Percentiles rank a stretch among this genome's conserved stretches.
Conservation (phyloP, 78 protist genomes). For the Guillardia theta region DNA sequence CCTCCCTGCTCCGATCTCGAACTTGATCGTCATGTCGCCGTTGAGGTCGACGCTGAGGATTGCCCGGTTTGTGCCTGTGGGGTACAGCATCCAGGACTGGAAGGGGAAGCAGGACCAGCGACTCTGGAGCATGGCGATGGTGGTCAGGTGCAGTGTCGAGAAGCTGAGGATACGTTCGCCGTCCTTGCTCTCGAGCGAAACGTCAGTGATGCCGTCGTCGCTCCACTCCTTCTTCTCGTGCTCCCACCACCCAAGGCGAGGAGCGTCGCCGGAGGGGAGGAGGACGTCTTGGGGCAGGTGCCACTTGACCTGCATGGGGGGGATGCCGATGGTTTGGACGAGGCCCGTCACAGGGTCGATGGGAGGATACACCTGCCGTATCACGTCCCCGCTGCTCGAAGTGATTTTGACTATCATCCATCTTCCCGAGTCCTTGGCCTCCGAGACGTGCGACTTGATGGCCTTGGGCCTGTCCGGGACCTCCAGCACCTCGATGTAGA, state of each 20-base stretch:
- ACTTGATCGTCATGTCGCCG: not conserved
- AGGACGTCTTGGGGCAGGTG: not conserved
- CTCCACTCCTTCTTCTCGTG: not conserved
- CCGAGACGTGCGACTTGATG: not conserved
- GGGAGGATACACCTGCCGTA: not conserved
- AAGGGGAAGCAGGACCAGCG: constrained; percentile 6
- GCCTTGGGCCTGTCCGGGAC: not conserved
- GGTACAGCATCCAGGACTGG: not conserved
- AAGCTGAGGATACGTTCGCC: not conserved
- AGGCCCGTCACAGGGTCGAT: not conserved
- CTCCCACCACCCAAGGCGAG: not conserved
- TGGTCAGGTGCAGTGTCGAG: not conserved
- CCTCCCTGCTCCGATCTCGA: not conserved
- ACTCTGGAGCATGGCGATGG: constrained; percentile 8
- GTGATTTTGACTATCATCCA: not conserved
- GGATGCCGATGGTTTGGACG: not conserved
- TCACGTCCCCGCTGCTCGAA: not conserved
- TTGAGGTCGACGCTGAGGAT: not conserved
- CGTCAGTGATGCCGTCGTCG: not conserved
- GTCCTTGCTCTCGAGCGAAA: not conserved
- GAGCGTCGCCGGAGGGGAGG: not conserved
- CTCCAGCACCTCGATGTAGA: not conserved
- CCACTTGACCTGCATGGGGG: not conserved
- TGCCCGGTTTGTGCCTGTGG: not conserved
- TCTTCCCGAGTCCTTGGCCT: not conserved